Percentiles rank a stretch among this genome's conserved stretches.
Evolutionary conservation across 768 basidiomycete species (phyloP).

Genomic region (Termitomyces titanicus): DNA sequence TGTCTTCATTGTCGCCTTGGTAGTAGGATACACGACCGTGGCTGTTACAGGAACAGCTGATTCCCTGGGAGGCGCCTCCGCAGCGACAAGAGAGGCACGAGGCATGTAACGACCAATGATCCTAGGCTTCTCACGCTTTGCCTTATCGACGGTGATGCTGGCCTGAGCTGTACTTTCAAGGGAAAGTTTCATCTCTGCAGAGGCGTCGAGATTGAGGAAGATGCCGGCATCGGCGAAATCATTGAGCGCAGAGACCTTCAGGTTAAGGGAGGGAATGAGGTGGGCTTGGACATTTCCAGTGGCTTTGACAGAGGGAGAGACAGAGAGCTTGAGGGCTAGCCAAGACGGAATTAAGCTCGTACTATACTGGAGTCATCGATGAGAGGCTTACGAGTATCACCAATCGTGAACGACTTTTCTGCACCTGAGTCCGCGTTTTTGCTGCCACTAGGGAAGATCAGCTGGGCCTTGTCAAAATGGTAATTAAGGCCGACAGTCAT

Average conservation of each 20-base stretch:
- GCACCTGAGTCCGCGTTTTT: slow-evolving; percentile 8
- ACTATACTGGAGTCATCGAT: background rate
- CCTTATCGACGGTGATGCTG: slow-evolving; percentile 9
- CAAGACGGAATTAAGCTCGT: background rate
- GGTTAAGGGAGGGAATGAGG: slow-evolving; percentile 43
- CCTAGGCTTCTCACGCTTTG: slow-evolving; percentile 1
- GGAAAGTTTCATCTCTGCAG: slow-evolving; percentile 25
- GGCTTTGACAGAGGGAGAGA: slow-evolving; percentile 34
- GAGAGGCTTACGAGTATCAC: slow-evolving; percentile 37
- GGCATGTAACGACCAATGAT: slow-evolving; percentile 5
- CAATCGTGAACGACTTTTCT: slow-evolving; percentile 28
- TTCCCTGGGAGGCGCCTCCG: background rate
- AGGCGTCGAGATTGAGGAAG: slow-evolving; percentile 39
- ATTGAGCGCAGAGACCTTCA: slow-evolving; percentile 40
- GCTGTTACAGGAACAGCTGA: background rate
- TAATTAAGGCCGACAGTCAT: slow-evolving; percentile 41
- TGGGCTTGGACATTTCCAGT: slow-evolving; percentile 42
- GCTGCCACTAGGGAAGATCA: slow-evolving; percentile 40
- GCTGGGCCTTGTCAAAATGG: slow-evolving; percentile 34
- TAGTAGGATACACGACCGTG: too few relatives aligned
- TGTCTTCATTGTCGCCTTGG: background rate
- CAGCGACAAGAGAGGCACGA: background rate
- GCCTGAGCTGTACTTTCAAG: slow-evolving; percentile 18
- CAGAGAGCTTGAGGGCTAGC: slow-evolving; percentile 38
- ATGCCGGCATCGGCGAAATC: slow-evolving; percentile 32